Percentiles rank a stretch among this genome's conserved stretches.
Evolutionary conservation across 1,284 basidiomycete species (phyloP).

Genomic region (Ustilago esculenta): DNA sequence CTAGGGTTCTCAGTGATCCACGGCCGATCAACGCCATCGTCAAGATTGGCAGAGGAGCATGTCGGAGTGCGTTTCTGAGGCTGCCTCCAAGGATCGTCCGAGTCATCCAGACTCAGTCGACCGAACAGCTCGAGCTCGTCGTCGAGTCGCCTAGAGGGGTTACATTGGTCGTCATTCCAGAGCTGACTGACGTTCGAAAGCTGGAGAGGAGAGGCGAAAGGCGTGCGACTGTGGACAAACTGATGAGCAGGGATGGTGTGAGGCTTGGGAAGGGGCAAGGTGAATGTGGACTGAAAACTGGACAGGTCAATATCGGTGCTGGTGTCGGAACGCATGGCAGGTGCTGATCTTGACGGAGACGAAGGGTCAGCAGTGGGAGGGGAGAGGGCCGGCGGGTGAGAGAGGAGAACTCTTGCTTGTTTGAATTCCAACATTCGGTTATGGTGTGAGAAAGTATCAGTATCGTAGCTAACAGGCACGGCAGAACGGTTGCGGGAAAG

Average conservation of each 20-base stretch:
- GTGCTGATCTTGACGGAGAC: no score
- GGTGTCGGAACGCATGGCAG: not conserved
- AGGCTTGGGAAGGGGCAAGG: not conserved
- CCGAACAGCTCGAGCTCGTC: not conserved
- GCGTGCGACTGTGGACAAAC: no score
- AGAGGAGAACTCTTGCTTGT: no score
- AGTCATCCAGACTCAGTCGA: slow-evolving; percentile 2
- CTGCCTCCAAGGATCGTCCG: no score
- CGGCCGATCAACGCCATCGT: not conserved
- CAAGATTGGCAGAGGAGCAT: not conserved
- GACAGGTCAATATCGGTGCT: not conserved
- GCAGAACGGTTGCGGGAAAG: no score
- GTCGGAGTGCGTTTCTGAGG: not conserved
- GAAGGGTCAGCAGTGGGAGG: no score
- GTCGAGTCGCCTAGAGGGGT: not conserved
- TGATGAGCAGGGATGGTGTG: no score
- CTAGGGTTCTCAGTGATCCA: not conserved
- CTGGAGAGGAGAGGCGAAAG: no score
- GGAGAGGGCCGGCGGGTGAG: no score
- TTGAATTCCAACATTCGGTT: no score
- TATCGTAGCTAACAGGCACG: not conserved
- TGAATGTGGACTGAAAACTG: not conserved
- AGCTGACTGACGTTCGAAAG: slow-evolving; percentile 1
- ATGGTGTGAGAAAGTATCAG: no score
- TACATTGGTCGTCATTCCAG: slow-evolving; percentile 8